Base-by-base conservation (phyloP, 1,284 basidiomycete genomes). In the Ustilago vetiveriae region DNA sequence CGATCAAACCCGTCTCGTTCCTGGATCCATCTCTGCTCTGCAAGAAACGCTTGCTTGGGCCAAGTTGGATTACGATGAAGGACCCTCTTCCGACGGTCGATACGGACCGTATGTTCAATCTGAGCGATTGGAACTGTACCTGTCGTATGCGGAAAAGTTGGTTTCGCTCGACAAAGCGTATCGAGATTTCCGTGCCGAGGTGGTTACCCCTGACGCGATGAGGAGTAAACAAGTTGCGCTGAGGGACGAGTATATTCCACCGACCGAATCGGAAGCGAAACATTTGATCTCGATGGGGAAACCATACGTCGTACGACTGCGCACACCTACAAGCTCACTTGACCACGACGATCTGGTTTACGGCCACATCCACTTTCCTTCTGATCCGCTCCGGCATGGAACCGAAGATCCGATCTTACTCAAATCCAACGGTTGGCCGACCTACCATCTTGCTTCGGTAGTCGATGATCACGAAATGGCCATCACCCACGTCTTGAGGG, bases 381-480 rank as follows among this genome's bases (percentile, higher is more conserved):
- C 75, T 21, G 73, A 82, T 89, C 63, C 59, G 4, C 55, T 10
- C 2, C 30, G 49, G 3, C 47, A 66, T 6, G 58, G 51, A 16
- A 63, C 69, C 17, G 96, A 94, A 27, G 95, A 99, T 80, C 93
- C 94, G 11, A 88, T 98, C 48, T 84, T 99, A 2, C 85, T 98
- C 68, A 98, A 98, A 83, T 90, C 90, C 0, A 94, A 98, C 81
- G 85, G 88, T 0, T 95, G 91, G 82, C 96, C 96, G 1, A 98
- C 96, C 0, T 98, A 98, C 80, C 96, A 98, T 72, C 87, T 99
- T 2, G 95, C 96, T 0, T 94, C 89, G 27, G 92, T 98, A 0
- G 92, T 96, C 0, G 96, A 99, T 71, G 96, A 98, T 83, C 88
- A 93, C 75, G 88, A 90, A 72, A 99, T 99, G 96, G 88, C 88